phyloP scores from a whole-genome alignment of 2,329 filamentous ascomycete species.

The Ceratocystis variospora region DNA sequence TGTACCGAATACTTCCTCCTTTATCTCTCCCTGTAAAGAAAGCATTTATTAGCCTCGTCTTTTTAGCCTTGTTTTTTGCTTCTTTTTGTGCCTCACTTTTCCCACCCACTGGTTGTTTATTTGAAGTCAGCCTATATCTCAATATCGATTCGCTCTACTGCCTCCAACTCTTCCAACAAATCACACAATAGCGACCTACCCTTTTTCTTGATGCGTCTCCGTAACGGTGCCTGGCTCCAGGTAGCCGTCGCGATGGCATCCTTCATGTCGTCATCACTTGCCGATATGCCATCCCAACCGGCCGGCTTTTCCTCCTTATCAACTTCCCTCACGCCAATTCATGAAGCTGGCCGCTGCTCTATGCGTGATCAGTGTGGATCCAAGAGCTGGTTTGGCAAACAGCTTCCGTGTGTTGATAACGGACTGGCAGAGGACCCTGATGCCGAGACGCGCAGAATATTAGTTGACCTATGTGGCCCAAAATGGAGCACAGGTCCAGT shows the following conservation, averaged over 20 bases:
- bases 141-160: neutral
- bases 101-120: neutral
- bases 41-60: neutral
- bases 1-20: neutral
- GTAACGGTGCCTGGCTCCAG: constrained; percentile 1
- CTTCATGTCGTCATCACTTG: constrained; percentile 4
- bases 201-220: neutral
- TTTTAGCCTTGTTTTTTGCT: neutral
- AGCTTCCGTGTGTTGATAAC: constrained; percentile 89
- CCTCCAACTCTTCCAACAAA: no score
- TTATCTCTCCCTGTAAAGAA: neutral
- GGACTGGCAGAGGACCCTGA: constrained; percentile 63
- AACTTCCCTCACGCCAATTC: constrained; percentile 40
- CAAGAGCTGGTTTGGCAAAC: constrained; percentile 75
- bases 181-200: neutral
- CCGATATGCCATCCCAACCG: constrained; percentile 19
- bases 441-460: constrained; percentile 55
- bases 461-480: constrained; percentile 72
- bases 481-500: constrained; percentile 76
- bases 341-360: constrained; percentile 78
- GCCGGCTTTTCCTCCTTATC: neutral
- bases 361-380: constrained; percentile 87
- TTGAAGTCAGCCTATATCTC: neutral
- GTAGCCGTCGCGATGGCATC: constrained; percentile 1
- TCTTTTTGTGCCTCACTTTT: constrained; percentile 2